Evolutionary conservation across 2,329 filamentous ascomycete species (phyloP), one percentile per base, ranked within the genome.

Genomic region (Rosellinia necatrix): DNA sequence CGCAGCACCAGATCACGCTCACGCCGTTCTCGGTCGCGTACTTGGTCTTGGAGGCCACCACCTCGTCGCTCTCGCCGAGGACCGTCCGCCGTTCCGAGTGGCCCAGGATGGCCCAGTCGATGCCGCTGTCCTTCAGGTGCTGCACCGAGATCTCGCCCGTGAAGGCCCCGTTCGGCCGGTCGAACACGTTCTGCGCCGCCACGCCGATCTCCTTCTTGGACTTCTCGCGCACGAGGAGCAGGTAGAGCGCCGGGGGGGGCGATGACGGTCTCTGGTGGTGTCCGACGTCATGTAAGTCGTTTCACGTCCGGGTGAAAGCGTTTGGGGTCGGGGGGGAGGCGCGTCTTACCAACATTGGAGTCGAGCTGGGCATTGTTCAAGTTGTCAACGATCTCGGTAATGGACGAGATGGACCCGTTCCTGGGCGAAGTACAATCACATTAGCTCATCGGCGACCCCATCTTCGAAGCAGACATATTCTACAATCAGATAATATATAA

Each of bases 91-190:
- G 90, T 84, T 99, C 94, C 61, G 90, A 94, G 85, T 99, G 94
- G 66, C 94, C 94, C 59, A 96, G 82, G 70, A 99, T 88, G 60
- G 88, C 83, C 94, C 94, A 99, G 72, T 85, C 85, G 77, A 97
- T 89, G 72, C 86, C 86, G 78, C 82, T 86, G 77, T 97, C 94
- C 78, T 90, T 88, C 70, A 99, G 87, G 81, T 97, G 94, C 61
- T 87, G 80, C 64, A 92, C 92, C 64, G 89, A 92, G 79, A 97
- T 94, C 81, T 99, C 94, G 71, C 94, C 94, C 30, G 94, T 99
- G 83, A 90, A 97, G 69, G 94, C 94, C 68, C 94, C 94, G 76
- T 94, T 92, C 74, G 92, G 91, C 85, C 93, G 93, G 83, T 97
- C 90, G 78, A 86, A 97, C 76, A 97, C 91, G 78, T 99, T 99